Evolutionary conservation across 331 rosid genomes (phyloP).

Genomic region (Rosa hybrid): DNA sequence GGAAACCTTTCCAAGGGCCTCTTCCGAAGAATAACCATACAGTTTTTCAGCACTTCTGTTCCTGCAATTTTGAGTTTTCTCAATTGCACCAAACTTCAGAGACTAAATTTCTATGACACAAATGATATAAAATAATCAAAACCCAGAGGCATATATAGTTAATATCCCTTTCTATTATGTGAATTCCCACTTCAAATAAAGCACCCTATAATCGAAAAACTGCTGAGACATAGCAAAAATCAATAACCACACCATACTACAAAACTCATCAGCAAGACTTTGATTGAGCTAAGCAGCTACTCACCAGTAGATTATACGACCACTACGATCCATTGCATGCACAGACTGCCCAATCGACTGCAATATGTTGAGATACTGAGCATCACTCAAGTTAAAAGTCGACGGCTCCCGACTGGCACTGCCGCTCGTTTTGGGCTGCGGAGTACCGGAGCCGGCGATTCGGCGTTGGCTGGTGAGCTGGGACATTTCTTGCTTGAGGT

Average conservation of each 20-base stretch:
- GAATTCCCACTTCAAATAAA: conserved; percentile 14
- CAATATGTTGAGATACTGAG: conserved; percentile 79
- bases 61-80: conserved; percentile 54
- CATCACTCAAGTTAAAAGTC: conserved; percentile 58
- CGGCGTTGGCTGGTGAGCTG: background rate
- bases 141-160: background rate
- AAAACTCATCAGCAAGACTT: background rate
- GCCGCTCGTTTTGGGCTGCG: background rate
- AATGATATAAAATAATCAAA: background rate
- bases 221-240: background rate
- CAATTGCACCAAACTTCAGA: conserved; percentile 18
- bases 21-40: conserved; percentile 78
- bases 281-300: background rate
- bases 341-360: conserved; percentile 95
- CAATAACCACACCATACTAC: background rate
- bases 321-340: conserved; percentile 69
- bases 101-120: conserved; percentile 7
- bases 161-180: conserved; percentile 1
- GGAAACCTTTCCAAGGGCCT: conserved; percentile 73
- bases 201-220: background rate
- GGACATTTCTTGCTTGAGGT: background rate
- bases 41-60: conserved; percentile 79
- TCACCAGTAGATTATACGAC: conserved; percentile 74
- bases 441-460: background rate
- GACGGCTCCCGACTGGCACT: conserved; percentile 38